Percentiles rank a stretch among this genome's conserved stretches.
phyloP scores from a whole-genome alignment of 2,329 filamentous ascomycete species.

The Shiraia bambusicola region DNA sequence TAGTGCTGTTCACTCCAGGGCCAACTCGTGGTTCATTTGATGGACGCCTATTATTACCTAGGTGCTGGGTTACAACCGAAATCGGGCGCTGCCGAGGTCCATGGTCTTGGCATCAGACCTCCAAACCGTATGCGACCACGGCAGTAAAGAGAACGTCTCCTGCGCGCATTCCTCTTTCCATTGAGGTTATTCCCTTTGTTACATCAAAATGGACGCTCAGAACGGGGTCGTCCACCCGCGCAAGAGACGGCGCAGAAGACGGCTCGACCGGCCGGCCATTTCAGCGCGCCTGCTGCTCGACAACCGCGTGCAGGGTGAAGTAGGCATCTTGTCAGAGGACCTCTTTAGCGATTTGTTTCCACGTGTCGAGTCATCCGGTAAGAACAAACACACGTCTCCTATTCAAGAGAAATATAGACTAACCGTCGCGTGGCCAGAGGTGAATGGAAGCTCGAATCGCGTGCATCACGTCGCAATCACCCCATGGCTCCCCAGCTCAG shows the following conservation, averaged over 20 bases:
- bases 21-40: too few relatives aligned
- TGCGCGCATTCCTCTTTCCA: conserved; percentile 8
- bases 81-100: conserved; percentile 25
- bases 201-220: conserved; percentile 32
- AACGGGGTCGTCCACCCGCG: conserved; percentile 42
- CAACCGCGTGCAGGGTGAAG: conserved; percentile 79
- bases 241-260: conserved; percentile 56
- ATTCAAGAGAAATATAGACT: too few relatives aligned
- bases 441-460: conserved; percentile 11
- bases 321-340: conserved; percentile 84
- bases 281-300: conserved; percentile 81
- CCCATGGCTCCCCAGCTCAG: conserved; percentile 65
- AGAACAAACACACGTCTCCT: background rate
- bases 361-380: conserved; percentile 27
- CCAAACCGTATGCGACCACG: conserved; percentile 19
- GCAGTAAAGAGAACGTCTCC: conserved; percentile 8
- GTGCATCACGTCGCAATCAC: conserved; percentile 68
- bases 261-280: conserved; percentile 69
- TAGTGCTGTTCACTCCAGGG: too few relatives aligned
- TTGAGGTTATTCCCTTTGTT: conserved; percentile 10
- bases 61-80: too few relatives aligned
- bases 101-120: conserved; percentile 14
- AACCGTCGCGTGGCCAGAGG: background rate
- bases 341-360: conserved; percentile 81
- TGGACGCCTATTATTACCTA: too few relatives aligned